Evolutionary conservation across 768 basidiomycete genomes (phyloP).

Genomic region (Auriscalpium orientale): DNA sequence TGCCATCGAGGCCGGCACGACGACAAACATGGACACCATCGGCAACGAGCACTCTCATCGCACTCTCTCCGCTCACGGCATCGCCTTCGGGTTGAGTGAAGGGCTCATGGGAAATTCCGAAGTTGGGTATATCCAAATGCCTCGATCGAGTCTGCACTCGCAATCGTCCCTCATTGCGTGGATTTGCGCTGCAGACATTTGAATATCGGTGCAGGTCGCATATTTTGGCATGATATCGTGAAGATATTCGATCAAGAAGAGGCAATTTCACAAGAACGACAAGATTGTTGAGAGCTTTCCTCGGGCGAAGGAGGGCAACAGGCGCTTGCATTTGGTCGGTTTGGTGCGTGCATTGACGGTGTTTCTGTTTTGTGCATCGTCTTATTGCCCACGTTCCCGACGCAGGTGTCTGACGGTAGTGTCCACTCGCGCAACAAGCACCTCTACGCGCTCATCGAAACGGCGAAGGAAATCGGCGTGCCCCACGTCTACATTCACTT

Average conservation of each 20-base stretch:
- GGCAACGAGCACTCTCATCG: conserved; percentile 68
- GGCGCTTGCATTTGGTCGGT: conserved; percentile 83
- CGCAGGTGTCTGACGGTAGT: conserved; percentile 85
- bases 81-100: conserved; percentile 88
- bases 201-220: conserved; percentile 90
- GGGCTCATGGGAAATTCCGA: conserved; percentile 98
- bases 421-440: conserved; percentile 95
- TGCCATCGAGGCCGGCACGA: conserved; percentile 79
- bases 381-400: too few species aligned
- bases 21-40: conserved; percentile 86
- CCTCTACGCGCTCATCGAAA: conserved; percentile 83
- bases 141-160: conserved; percentile 3
- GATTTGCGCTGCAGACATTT: conserved; percentile 53
- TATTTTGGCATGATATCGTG: conserved; percentile 98
- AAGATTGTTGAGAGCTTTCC: conserved; percentile 67
- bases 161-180: neutral
- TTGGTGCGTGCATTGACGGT: conserved; percentile 41
- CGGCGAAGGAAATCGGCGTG: conserved; percentile 79
- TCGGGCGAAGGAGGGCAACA: conserved; percentile 74
- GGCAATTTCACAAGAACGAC: conserved; percentile 74
- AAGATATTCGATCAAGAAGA: conserved; percentile 89
- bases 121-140: conserved; percentile 63
- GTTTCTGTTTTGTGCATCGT: neutral
- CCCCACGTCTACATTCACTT: conserved; percentile 89
- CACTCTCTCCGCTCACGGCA: conserved; percentile 74